These are phyloP conservation scores for Hanseniaspora meyeri DNA, from an alignment of 805 yeast genomes.

Conservation along the genomic window DNA sequence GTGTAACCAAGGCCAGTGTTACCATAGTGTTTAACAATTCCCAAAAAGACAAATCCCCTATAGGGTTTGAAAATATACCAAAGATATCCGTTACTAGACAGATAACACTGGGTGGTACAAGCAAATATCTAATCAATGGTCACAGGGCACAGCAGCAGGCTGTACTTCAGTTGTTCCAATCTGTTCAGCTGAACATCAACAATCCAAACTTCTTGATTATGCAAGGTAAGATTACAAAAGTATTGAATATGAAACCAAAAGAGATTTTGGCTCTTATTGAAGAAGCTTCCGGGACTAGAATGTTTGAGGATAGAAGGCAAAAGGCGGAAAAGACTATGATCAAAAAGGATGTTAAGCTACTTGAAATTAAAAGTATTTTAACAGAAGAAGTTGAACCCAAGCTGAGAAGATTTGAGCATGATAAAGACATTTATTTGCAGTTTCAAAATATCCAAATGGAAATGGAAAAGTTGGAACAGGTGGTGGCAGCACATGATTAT, in stretches of 20 bases:
- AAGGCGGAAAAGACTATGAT: constrained; percentile 85
- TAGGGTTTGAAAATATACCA: constrained; percentile 66
- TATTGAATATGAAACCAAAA: constrained; percentile 85
- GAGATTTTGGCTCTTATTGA: constrained; percentile 85
- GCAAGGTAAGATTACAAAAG: constrained; percentile 98
- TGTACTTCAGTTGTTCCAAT: constrained; percentile 78
- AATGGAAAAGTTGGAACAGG: constrained; percentile 57
- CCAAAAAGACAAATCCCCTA: constrained; percentile 66
- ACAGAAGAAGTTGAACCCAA: constrained; percentile 89
- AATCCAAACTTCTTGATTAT: constrained; percentile 94
- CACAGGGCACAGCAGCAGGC: constrained; percentile 92
- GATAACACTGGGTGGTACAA: constrained; percentile 77
- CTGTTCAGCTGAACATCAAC: constrained; percentile 89
- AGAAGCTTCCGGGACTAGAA: constrained; percentile 96
- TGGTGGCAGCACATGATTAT: constrained; percentile 70
- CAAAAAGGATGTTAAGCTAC: constrained; percentile 75
- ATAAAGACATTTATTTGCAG: constrained; percentile 71
- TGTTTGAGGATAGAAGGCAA: constrained; percentile 86
- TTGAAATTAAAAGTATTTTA: constrained; percentile 59
- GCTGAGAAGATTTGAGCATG: constrained; percentile 63
- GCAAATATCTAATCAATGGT: constrained; percentile 87
- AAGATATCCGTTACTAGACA: constrained; percentile 88
- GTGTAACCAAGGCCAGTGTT: constrained; percentile 92
- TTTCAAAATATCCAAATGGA: constrained; percentile 76
- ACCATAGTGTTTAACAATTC: constrained; percentile 87